A percentile compares a stretch with the other conserved stretches of the same genome.
These are phyloP conservation scores for Microsporum canis DNA, from an alignment of 2,329 filamentous ascomycete species.

Conservation along the genomic window DNA sequence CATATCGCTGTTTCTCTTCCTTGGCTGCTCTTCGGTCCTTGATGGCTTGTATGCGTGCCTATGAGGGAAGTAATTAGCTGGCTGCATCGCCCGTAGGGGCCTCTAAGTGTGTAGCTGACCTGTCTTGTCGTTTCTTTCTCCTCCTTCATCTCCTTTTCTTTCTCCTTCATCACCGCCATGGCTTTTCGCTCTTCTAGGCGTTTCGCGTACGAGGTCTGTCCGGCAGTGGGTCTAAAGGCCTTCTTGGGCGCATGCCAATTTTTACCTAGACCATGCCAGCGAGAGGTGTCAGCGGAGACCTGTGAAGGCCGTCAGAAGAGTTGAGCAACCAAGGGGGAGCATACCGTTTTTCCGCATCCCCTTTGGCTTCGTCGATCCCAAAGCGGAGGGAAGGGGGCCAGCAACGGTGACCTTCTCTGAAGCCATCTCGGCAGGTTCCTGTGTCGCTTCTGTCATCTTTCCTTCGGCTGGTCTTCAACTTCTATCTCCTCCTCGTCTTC, in stretches of 20 bases:
- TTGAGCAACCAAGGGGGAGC: background rate
- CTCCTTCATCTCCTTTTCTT: slow-evolving; percentile 89
- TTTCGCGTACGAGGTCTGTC: slow-evolving; percentile 67
- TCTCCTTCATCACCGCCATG: slow-evolving; percentile 69
- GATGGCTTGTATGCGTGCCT: slow-evolving; percentile 68
- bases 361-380: slow-evolving; percentile 22
- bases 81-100: background rate
- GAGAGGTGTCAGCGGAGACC: background rate
- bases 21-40: slow-evolving; percentile 79
- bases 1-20: slow-evolving; percentile 85
- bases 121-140: slow-evolving; percentile 85
- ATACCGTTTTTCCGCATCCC: slow-evolving; percentile 77
- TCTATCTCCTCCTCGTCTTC: background rate
- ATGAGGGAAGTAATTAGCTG: background rate
- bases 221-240: slow-evolving; percentile 70
- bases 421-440: background rate
- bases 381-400: slow-evolving; percentile 1
- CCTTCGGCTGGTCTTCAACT: background rate
- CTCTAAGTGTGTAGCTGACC: slow-evolving; percentile 37
- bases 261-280: slow-evolving; percentile 54
- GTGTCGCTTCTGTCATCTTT: background rate
- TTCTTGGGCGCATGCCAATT: slow-evolving; percentile 81
- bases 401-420: slow-evolving; percentile 8
- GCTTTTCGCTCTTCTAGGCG: slow-evolving; percentile 59
- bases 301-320: background rate